Base-by-base conservation (phyloP, 2,329 filamentous ascomycete species). In the Metarhizium rileyi region DNA sequence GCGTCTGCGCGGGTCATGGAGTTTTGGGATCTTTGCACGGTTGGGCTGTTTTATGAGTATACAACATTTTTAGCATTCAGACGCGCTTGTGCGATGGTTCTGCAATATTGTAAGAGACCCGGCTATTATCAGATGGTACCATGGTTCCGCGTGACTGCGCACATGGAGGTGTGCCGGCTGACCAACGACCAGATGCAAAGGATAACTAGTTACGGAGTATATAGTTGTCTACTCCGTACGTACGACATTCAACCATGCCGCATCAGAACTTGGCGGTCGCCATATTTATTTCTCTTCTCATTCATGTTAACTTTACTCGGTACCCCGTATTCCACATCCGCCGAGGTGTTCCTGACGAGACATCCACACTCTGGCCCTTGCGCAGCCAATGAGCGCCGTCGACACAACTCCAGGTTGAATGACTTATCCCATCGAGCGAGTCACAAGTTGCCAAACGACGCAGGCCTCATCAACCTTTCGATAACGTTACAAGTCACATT, bases 1-100 rank as follows among this genome's bases (percentile, higher is more conserved):
- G 12, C 18, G 26, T 43, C 22, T 28, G 22, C 42, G 44, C 27
- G 49, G 44, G 36, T 54, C 48, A 53, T 35, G 60, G 59, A 61
- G 60, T 62, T 62, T 38, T 49, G 56, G 56, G 57, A 51, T 54
- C 47, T 49, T 42, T 44, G n/a, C 22, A 43, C 20, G 56, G 47
- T 51, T 40, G 40, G 36, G 35, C n/a, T 50, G 52, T 46, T 45
- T 48, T 46, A 42, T 46, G 28, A 49, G 46, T 55, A 46, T 56
- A 56, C 52, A 43, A 25, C 6, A 22, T 36, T 10, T 2, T 36
- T 44, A 49, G 41, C 27, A 36, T 14, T 18, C 6, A 23, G 38
- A 43, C 41, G 35, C 23, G 27, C 16, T 22, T 46, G 20, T 20
- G 7, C n/a, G 16, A 38, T 7, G 5, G 22, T 25, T 4, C 14